A percentile compares a stretch with the other conserved stretches of the same genome.
Evolutionary conservation across 2,329 filamentous ascomycete genomes (phyloP).

Genomic region (Aspergillus oerlinghausenensis): DNA sequence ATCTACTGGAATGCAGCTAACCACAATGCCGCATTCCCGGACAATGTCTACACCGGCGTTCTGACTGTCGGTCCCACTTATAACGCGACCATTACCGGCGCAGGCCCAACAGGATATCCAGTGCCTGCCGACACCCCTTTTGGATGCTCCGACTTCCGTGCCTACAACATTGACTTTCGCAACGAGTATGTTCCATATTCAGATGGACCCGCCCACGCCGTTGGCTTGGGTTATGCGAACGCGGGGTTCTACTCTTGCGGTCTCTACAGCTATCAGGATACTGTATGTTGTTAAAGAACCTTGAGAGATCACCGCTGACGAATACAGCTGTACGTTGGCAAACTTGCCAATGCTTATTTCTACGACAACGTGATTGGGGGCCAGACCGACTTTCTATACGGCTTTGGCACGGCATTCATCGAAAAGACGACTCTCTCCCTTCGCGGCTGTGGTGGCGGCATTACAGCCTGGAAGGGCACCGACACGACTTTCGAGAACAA

Average conservation of each 20-base stretch:
- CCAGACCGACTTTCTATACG: constrained; percentile 65
- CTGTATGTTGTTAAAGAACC: constrained; percentile 30
- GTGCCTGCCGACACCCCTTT: constrained; percentile 60
- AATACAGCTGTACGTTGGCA: constrained; percentile 55
- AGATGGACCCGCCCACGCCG: constrained; percentile 58
- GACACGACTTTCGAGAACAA: constrained; percentile 64
- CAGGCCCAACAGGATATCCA: constrained; percentile 52
- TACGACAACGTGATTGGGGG: constrained; percentile 57
- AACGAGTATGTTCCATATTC: constrained; percentile 52
- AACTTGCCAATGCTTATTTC: constrained; percentile 63
- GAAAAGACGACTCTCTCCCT: constrained; percentile 51
- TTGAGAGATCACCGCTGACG: no score
- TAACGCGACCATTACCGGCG: background rate
- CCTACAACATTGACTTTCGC: constrained; percentile 63
- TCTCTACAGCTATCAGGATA: constrained; percentile 66
- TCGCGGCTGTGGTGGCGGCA: constrained; percentile 60
- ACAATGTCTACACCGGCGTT: constrained; percentile 58
- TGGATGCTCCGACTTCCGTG: constrained; percentile 59
- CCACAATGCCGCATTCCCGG: constrained; percentile 41
- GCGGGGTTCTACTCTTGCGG: constrained; percentile 63
- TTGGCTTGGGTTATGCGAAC: constrained; percentile 61
- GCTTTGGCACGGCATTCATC: constrained; percentile 62
- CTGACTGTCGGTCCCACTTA: background rate
- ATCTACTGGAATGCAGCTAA: constrained; percentile 56
- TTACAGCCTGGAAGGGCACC: constrained; percentile 65